A percentile compares a stretch with the other conserved stretches of the same genome.
Conservation (phyloP, 2,329 filamentous ascomycete species). For the Claviceps capensis region DNA sequence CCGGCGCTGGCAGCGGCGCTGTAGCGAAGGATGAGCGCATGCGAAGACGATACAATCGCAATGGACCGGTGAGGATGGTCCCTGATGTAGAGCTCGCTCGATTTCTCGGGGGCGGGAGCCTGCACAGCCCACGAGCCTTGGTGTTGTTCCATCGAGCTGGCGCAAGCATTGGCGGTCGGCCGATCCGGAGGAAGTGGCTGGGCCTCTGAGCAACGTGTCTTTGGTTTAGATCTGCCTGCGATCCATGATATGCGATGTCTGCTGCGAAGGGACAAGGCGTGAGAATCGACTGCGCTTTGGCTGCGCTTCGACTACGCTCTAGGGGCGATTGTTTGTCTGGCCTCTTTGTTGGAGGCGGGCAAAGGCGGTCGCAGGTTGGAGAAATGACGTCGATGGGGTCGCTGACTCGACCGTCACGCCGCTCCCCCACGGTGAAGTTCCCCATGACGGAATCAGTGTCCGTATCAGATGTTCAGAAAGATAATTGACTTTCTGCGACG, state of each 20-base stretch:
- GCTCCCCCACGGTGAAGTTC: not conserved
- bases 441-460: not conserved
- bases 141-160: conserved; percentile 31
- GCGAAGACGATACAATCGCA: conserved; percentile 64
- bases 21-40: conserved; percentile 76
- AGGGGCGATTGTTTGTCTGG: not conserved
- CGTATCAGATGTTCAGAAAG: too few relatives aligned
- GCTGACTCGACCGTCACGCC: not conserved
- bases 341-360: not conserved
- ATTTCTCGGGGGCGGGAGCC: conserved; percentile 39
- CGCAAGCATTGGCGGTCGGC: conserved; percentile 6
- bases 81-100: conserved; percentile 69
- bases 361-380: not conserved
- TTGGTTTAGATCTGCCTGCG: conserved; percentile 6
- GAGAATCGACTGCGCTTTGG: not conserved
- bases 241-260: conserved; percentile 12
- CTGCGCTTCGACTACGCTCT: not conserved
- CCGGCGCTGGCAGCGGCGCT: conserved; percentile 43
- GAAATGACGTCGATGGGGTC: conserved; percentile 3
- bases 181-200: conserved; percentile 4
- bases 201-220: not conserved
- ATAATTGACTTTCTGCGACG: too few relatives aligned
- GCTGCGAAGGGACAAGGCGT: not conserved
- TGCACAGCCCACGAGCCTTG: conserved; percentile 31
- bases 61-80: conserved; percentile 81